Conservation (phyloP, 164 flowering plant genomes). For the Echeveria elegans region DNA sequence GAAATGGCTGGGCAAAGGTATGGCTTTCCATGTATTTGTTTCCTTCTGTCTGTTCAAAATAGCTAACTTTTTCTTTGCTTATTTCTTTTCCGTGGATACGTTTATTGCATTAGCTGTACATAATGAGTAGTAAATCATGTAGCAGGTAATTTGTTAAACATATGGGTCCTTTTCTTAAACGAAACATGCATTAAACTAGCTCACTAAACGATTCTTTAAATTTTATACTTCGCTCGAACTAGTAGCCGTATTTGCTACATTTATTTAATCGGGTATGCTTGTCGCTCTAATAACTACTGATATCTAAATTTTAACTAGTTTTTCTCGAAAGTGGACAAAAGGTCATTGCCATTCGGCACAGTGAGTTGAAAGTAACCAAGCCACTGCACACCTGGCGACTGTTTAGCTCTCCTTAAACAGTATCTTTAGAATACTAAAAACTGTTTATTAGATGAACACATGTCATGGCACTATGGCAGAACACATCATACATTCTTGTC, state of each 20-base stretch:
- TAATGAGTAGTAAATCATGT: neutral
- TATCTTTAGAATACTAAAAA: neutral
- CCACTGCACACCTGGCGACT: neutral
- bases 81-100: too few relatives aligned
- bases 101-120: too few relatives aligned
- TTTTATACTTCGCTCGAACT: neutral
- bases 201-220: neutral
- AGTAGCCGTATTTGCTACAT: neutral
- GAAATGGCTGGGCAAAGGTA: conserved; percentile 95
- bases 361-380: neutral
- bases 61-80: neutral
- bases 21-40: neutral
- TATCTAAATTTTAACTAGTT: too few relatives aligned
- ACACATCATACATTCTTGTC: too few relatives aligned
- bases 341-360: neutral
- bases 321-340: too few relatives aligned
- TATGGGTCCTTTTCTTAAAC: too few relatives aligned
- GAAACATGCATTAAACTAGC: neutral
- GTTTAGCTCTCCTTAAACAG: neutral
- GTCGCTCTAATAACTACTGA: too few relatives aligned
- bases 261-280: neutral
- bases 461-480: too few relatives aligned
- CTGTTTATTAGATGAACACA: neutral
- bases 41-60: neutral
- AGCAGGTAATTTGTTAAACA: neutral